Base-by-base conservation (phyloP, 495 filamentous ascomycete genomes). In the Hyaloscypha finlandica region DNA sequence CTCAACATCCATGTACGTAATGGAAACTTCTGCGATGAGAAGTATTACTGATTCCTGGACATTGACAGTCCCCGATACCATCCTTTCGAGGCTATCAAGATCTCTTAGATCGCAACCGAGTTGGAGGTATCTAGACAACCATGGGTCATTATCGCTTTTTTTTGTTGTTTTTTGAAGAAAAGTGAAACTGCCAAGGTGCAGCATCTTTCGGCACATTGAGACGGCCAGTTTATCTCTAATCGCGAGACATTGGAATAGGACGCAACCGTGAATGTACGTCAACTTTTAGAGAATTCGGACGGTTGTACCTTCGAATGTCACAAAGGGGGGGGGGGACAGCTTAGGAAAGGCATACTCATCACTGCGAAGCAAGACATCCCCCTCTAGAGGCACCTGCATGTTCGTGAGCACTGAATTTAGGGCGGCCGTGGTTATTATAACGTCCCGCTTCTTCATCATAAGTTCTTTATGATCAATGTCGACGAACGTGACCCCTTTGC, bases 391-490 rank as follows among this genome's bases (percentile, higher is more conserved):
- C 2, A 74, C 58, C 42, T 73, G 70, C 19, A 78, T 66, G 59
- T 77, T 77, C 58, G 71, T 86, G 70, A 80, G 68, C 8, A 85
- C 71, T 68, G 82, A 80, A 61, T 77, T 77, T 51, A 90, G 74
- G 68, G 88, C 84, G 11, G 82, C 76, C 1, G 86, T 90, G 33
- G 81, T 75, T 37, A 81, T 68, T 37, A 97, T 89, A 16, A 89
- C 83, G 20, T 81, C 77, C 66, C 85, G 82, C 78, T 97, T 98
- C 73, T 85, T 87, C 37, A 80, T 70, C 73, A 97, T 94, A 57
- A 97, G 78, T 61, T 92, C 87, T 35, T 88, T 86, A 72, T 94
- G 96, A 74, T 97, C 94, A 39, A 97, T 87, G 75, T 98, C 93
- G 53, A 97, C 81, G 69, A 96, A 97, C 39, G 79, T 85, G 32